Base-by-base conservation (phyloP, 345 rosid genomes). In the Laguncularia racemosa region DNA sequence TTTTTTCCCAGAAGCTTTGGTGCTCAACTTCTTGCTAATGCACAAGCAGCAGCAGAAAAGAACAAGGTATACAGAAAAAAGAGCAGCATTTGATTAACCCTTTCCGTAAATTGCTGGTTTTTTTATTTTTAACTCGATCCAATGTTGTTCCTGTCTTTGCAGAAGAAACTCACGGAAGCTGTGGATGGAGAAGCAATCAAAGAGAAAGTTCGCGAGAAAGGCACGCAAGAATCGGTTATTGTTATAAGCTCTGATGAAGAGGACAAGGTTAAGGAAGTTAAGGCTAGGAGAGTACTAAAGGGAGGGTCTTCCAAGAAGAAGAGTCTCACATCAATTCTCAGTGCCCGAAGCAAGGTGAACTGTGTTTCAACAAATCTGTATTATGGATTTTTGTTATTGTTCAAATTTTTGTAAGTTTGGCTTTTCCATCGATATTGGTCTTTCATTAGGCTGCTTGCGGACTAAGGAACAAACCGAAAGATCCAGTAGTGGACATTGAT, bases 281-380 rank as follows among this genome's bases (percentile, higher is more conserved):
- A 67, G 48, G 65, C 50, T 57, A 67, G 55, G 66, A 80, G 65
- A 58, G 21, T 47, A 15, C 40, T 62, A 21, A 65, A 16, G 49
- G 59, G 66, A 53, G 67, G 70, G 17, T 13, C 69, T 28, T 63
- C 68, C 38, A 75, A 58, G 56, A 66, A 64, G 55, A 89, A 81
- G 68, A 72, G 85, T 52, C 75, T 87, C 60, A 81, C 88, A 20
- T 51, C 91, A 53, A 76, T 80, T 53, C 78, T 87, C 40, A 71
- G 79, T 53, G 89, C 95, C 45, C 64, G 97, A 61, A 87, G 93
- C 93, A 85, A 85, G 84, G 97, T 81, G 45, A 26, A 3, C 13
- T 46, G 18, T 11, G 15, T 17, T 21, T 11, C 40, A 38, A 8
- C n/a, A n/a, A n/a, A n/a, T n/a, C n/a, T n/a, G n/a, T n/a, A n/a